phyloP scores from a whole-genome alignment of 202 grass and related monocot species.

The Saccharum hybrid region DNA sequence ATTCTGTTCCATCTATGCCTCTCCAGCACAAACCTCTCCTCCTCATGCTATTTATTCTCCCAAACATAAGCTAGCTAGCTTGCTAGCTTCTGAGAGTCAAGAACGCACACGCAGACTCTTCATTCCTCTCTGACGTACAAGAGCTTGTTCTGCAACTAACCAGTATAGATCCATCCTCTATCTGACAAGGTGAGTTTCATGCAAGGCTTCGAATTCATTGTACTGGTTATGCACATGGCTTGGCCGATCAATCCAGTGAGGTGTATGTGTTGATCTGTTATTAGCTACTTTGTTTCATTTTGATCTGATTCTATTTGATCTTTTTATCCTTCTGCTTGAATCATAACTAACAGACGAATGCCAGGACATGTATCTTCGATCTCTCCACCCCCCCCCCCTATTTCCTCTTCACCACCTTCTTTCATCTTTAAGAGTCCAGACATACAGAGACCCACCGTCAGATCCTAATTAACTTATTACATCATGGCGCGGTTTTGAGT shows the following conservation, averaged over 20 bases:
- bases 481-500: not conserved
- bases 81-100: conserved; percentile 17
- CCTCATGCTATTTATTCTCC: conserved; percentile 46
- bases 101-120: conserved; percentile 9
- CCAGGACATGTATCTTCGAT: not conserved
- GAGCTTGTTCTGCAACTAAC: conserved; percentile 8
- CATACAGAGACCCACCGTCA: not conserved
- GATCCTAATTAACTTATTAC: not conserved
- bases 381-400: not conserved
- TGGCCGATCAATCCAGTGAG: conserved; percentile 15
- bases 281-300: conserved; percentile 17
- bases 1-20: conserved; percentile 29
- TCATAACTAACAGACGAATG: not conserved
- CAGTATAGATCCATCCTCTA: conserved; percentile 18
- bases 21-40: conserved; percentile 30
- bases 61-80: not conserved
- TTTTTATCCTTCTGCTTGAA: not conserved
- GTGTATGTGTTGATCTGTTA: conserved; percentile 7
- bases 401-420: conserved; percentile 10
- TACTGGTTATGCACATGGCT: conserved; percentile 29
- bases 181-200: conserved; percentile 47
- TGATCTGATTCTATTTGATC: conserved; percentile 26
- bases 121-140: not conserved
- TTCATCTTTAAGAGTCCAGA: not conserved
- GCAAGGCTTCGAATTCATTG: not conserved